Percentiles rank a stretch among this genome's conserved stretches.
phyloP scores from a whole-genome alignment of 2,329 filamentous ascomycete genomes.

The Clonostachys byssicola region DNA sequence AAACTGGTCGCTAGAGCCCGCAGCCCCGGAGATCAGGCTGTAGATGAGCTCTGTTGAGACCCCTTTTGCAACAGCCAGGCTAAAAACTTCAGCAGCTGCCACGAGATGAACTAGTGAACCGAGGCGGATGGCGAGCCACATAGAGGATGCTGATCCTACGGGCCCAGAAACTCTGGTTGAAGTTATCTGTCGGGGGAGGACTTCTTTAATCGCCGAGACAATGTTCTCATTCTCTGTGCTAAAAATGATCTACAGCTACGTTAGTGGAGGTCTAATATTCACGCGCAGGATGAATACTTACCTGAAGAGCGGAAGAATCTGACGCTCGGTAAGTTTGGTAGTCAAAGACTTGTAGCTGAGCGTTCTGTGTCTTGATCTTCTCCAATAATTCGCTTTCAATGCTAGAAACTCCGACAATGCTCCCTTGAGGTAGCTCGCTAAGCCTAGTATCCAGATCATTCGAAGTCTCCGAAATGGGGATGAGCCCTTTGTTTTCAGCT shows the following conservation, averaged over 20 bases:
- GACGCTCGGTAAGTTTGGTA: neutral
- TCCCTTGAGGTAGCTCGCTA: no score
- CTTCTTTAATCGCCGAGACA: neutral
- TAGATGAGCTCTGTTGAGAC: neutral
- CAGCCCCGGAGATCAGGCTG: neutral
- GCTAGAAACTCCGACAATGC: no score
- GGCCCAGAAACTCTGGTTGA: neutral
- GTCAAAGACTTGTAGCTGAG: neutral
- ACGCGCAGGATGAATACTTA: neutral
- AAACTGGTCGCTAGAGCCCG: neutral
- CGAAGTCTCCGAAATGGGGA: no score
- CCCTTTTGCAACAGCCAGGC: slow-evolving; percentile 8
- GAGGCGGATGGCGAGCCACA: neutral
- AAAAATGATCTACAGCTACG: neutral
- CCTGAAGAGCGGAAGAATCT: neutral
- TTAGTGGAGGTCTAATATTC: neutral
- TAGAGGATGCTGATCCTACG: neutral
- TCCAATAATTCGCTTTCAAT: no score
- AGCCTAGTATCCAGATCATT: no score
- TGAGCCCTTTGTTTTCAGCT: no score
- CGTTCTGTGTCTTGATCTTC: no score
- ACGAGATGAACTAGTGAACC: neutral
- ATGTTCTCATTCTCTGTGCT: neutral
- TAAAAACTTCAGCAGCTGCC: slow-evolving; percentile 4
- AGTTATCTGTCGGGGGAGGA: neutral